Conservation (phyloP, 257 asterid species). For the Rhazya stricta region DNA sequence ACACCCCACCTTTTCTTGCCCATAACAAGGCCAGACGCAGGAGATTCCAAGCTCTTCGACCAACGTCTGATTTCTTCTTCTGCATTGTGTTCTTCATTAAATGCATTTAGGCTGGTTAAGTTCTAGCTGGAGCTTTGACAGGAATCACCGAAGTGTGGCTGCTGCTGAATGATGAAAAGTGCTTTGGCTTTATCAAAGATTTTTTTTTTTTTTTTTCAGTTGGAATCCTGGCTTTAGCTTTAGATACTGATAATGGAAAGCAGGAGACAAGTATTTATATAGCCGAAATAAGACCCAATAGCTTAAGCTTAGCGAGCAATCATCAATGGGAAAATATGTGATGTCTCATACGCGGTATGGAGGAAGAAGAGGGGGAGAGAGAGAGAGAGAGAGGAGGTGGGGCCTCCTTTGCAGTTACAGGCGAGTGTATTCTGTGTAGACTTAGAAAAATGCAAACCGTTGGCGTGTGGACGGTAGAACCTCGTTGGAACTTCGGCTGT, state of each 20-base stretch:
- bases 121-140: too few relatives aligned
- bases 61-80: slow-evolving; percentile 24
- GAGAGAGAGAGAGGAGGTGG: background rate
- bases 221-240: background rate
- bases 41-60: slow-evolving; percentile 50
- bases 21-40: slow-evolving; percentile 60
- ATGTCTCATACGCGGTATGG: slow-evolving; percentile 35
- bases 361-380: background rate
- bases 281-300: too few relatives aligned
- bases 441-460: background rate
- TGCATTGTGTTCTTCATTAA: slow-evolving; percentile 24
- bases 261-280: slow-evolving; percentile 1
- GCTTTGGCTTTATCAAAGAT: slow-evolving; percentile 4
- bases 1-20: slow-evolving; percentile 53
- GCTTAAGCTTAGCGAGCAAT: background rate
- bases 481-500: slow-evolving; percentile 39
- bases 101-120: background rate
- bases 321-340: background rate
- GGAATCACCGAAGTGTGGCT: too few relatives aligned
- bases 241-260: background rate
- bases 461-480: slow-evolving; percentile 30
- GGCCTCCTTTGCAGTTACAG: background rate
- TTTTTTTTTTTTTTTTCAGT: too few relatives aligned
- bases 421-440: background rate
- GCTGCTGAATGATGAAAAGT: background rate